Conservation (phyloP, 805 yeast species). For the Candida ficus region DNA sequence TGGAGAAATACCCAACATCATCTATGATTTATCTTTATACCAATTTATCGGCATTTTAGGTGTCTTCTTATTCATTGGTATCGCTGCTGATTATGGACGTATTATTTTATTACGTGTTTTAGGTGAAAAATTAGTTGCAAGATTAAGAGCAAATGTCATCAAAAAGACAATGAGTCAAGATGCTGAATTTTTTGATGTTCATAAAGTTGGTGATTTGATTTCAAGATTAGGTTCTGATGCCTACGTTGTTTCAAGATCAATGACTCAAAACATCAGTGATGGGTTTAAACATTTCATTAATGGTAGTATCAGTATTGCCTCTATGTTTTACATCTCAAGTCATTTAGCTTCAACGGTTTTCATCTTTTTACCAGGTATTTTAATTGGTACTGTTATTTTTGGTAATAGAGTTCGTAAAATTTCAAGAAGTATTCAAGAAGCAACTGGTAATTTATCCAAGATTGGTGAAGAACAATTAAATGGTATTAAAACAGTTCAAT, state of each 20-base stretch:
- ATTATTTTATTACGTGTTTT: slow-evolving; percentile 60
- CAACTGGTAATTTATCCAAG: slow-evolving; percentile 80
- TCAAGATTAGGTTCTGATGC: slow-evolving; percentile 89
- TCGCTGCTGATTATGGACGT: slow-evolving; percentile 73
- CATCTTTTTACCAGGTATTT: slow-evolving; percentile 74
- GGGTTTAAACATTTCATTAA: slow-evolving; percentile 80
- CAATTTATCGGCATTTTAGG: slow-evolving; percentile 59
- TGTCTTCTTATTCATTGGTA: slow-evolving; percentile 42
- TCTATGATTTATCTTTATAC: slow-evolving; percentile 49
- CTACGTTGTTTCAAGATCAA: slow-evolving; percentile 78
- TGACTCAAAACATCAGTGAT: slow-evolving; percentile 88
- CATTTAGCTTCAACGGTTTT: slow-evolving; percentile 77
- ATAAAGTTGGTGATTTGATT: slow-evolving; percentile 90
- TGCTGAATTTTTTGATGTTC: slow-evolving; percentile 88
- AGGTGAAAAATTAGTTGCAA: slow-evolving; percentile 84
- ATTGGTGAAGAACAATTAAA: slow-evolving; percentile 90
- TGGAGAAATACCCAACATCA: slow-evolving; percentile 29
- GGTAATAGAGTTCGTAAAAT: slow-evolving; percentile 76
- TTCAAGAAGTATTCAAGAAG: slow-evolving; percentile 76
- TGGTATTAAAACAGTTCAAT: slow-evolving; percentile 84
- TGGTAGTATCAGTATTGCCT: slow-evolving; percentile 79
- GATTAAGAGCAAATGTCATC: slow-evolving; percentile 73
- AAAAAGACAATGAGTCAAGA: slow-evolving; percentile 80
- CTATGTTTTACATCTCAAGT: slow-evolving; percentile 86
- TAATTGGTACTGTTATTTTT: slow-evolving; percentile 71